Percentiles rank a stretch among this genome's conserved stretches.
phyloP scores from a whole-genome alignment of 768 basidiomycete species.

The Rhodotorula sphaerocarpa region DNA sequence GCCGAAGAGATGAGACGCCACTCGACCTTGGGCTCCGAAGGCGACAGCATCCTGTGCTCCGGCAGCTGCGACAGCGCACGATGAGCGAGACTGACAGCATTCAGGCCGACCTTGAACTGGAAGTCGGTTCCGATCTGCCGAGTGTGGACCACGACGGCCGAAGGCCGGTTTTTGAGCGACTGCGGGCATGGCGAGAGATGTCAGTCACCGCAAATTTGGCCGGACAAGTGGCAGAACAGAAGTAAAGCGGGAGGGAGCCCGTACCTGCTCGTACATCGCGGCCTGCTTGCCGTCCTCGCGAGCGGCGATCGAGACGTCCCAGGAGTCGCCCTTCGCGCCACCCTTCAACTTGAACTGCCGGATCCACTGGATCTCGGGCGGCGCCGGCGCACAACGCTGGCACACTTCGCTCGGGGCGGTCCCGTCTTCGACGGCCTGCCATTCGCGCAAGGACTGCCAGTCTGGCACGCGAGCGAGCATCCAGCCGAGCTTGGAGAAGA shows the following conservation, averaged over 20 bases:
- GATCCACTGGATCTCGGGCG: slow-evolving; percentile 68
- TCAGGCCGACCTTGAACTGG: slow-evolving; percentile 71
- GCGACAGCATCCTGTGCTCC: slow-evolving; percentile 38
- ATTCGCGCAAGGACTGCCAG: slow-evolving; percentile 60
- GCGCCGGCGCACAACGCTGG: slow-evolving; percentile 59
- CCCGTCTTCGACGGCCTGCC: slow-evolving; percentile 56
- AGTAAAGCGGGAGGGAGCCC: background rate
- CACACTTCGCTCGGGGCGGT: slow-evolving; percentile 2
- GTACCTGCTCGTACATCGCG: slow-evolving; percentile 69
- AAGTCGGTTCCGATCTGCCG: slow-evolving; percentile 52
- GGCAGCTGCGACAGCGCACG: slow-evolving; percentile 76
- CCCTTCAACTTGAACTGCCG: slow-evolving; percentile 41
- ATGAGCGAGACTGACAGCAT: slow-evolving; percentile 76
- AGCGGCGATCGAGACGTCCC: slow-evolving; percentile 49
- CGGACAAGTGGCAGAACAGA: background rate
- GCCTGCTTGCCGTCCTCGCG: slow-evolving; percentile 79
- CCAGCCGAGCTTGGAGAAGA: slow-evolving; percentile 78
- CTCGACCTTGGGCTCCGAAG: slow-evolving; percentile 47
- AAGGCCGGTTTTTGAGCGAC: slow-evolving; percentile 73
- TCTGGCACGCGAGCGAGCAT: slow-evolving; percentile 71
- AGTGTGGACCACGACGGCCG: slow-evolving; percentile 76
- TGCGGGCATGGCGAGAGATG: too few species aligned
- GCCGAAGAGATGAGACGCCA: slow-evolving; percentile 73
- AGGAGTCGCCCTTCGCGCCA: slow-evolving; percentile 48
- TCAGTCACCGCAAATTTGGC: too few species aligned